Conservation (phyloP, 768 basidiomycete genomes). For the Asterophora parasitica region DNA sequence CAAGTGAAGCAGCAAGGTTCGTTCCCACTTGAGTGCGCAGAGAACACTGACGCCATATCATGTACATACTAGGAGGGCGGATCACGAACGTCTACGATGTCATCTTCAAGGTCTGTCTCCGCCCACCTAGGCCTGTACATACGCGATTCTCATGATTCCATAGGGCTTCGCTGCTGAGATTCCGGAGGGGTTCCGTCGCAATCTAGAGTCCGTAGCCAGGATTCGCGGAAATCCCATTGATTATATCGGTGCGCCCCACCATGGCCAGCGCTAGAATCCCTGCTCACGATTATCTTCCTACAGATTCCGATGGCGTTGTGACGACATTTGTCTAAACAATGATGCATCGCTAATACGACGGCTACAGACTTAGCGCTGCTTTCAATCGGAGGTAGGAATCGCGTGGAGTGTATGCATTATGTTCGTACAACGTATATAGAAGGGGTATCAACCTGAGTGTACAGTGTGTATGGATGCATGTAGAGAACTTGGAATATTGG, state of each 20-base stretch:
- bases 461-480: neutral
- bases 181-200: neutral
- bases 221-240: conserved; percentile 1
- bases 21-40: neutral
- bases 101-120: neutral
- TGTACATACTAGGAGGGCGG: neutral
- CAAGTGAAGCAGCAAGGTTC: conserved; percentile 2
- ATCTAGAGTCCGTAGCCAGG: neutral
- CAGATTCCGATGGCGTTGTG: conserved; percentile 6
- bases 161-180: conserved; percentile 2
- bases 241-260: neutral
- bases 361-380: too few species aligned
- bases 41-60: neutral
- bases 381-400: neutral
- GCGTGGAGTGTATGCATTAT: neutral
- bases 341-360: too few species aligned
- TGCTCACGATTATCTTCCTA: neutral
- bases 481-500: neutral
- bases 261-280: neutral
- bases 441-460: neutral
- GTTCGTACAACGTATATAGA: neutral
- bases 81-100: conserved; percentile 4
- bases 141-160: too few species aligned
- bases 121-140: neutral
- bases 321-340: conserved; percentile 1